A percentile compares a stretch with the other conserved stretches of the same genome.
phyloP scores from a whole-genome alignment of 2,329 filamentous ascomycete genomes.

The Talaromyces sp. region DNA sequence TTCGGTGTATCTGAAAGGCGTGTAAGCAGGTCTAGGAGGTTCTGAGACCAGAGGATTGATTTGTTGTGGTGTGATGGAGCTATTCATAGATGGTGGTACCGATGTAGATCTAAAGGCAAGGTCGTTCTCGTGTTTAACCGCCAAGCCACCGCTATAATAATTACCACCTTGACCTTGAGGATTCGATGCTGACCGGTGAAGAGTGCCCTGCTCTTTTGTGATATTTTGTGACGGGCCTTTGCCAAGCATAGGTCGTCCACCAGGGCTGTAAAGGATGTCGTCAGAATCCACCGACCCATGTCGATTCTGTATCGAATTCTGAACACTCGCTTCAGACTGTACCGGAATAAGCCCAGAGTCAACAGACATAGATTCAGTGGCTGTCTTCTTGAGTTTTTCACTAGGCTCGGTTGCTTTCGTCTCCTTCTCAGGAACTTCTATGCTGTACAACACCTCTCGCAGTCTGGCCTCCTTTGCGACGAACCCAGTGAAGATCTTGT shows the following conservation, averaged over 20 bases:
- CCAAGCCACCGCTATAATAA: not conserved
- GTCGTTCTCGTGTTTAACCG: not conserved
- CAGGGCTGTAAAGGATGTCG: slow-evolving; percentile 50
- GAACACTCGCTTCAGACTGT: slow-evolving; percentile 25
- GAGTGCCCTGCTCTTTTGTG: slow-evolving; percentile 14
- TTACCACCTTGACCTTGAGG: slow-evolving; percentile 19
- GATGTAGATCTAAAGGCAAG: slow-evolving; percentile 25
- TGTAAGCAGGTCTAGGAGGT: slow-evolving; percentile 43
- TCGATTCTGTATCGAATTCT: slow-evolving; percentile 19
- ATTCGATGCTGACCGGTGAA: slow-evolving; percentile 30
- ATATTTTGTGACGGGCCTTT: slow-evolving; percentile 18
- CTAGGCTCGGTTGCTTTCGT: slow-evolving; percentile 12
- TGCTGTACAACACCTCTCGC: slow-evolving; percentile 48
- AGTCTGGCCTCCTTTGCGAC: slow-evolving; percentile 47
- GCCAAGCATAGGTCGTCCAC: slow-evolving; percentile 49
- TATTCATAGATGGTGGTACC: slow-evolving; percentile 26
- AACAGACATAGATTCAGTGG: not conserved
- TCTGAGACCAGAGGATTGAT: slow-evolving; percentile 34
- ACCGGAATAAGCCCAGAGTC: slow-evolving; percentile 34
- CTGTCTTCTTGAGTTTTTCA: slow-evolving; percentile 19
- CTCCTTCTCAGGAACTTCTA: slow-evolving; percentile 34
- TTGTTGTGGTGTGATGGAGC: slow-evolving; percentile 19
- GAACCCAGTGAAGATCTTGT: slow-evolving; percentile 53
- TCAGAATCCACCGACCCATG: slow-evolving; percentile 19
- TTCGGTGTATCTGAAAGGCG: slow-evolving; percentile 45